Evolutionary conservation across 2,329 filamentous ascomycete genomes (phyloP).

Genomic region (Penicillium italicum): DNA sequence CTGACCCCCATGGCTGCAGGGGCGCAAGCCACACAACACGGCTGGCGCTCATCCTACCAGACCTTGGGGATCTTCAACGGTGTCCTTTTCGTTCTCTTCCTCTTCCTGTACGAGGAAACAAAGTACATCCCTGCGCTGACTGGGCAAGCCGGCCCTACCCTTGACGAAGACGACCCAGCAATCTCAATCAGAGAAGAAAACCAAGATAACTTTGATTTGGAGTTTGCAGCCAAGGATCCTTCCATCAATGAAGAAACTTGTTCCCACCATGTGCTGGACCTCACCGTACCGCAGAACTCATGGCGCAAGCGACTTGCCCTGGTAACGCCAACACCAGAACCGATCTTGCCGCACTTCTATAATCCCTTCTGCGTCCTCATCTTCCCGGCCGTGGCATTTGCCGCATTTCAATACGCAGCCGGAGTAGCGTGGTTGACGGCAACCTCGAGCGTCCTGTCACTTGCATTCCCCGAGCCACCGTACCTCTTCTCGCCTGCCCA

Average conservation of each 20-base stretch:
- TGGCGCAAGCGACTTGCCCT: conserved; percentile 29
- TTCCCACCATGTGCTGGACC: conserved; percentile 25
- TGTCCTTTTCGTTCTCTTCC: conserved; percentile 28
- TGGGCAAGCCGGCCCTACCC: background rate
- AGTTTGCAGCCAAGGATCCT: conserved; percentile 4
- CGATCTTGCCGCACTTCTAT: conserved; percentile 32
- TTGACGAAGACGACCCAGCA: conserved; percentile 5
- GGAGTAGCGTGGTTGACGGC: conserved; percentile 39
- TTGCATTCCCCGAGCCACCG: conserved; percentile 36
- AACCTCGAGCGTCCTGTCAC: conserved; percentile 30
- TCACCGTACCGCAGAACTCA: conserved; percentile 24
- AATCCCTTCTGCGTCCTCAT: conserved; percentile 32
- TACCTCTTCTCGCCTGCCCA: conserved; percentile 33
- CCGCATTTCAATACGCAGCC: conserved; percentile 40
- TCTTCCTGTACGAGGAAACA: conserved; percentile 39
- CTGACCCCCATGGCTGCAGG: conserved; percentile 36
- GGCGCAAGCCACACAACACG: conserved; percentile 31
- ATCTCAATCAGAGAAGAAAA: background rate
- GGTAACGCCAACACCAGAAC: conserved; percentile 22
- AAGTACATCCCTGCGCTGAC: conserved; percentile 27
- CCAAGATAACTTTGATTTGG: conserved; percentile 4
- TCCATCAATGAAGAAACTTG: conserved; percentile 3
- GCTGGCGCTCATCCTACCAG: conserved; percentile 37
- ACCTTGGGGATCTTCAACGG: conserved; percentile 35
- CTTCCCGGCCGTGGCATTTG: conserved; percentile 43